phyloP scores from a whole-genome alignment of 345 rosid species.

The Moringa oleifera region DNA sequence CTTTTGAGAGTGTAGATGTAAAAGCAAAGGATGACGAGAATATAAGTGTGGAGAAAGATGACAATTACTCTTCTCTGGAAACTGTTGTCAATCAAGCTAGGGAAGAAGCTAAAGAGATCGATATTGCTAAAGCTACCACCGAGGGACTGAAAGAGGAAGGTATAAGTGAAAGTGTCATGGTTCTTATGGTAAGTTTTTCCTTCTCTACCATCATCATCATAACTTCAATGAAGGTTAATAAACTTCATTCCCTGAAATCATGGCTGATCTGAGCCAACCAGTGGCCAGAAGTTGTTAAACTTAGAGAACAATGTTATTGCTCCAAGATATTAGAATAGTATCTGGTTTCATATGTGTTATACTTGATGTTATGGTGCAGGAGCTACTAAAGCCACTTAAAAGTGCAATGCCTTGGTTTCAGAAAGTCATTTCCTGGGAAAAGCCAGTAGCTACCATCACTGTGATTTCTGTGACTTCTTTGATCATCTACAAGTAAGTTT shows the following conservation, averaged over 20 bases:
- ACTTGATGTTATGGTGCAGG: slow-evolving; percentile 37
- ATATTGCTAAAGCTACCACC: slow-evolving; percentile 60
- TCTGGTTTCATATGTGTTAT: neutral
- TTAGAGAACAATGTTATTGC: too few relatives aligned
- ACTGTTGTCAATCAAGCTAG: slow-evolving; percentile 50
- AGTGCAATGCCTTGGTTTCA: slow-evolving; percentile 34
- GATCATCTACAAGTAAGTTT: slow-evolving; percentile 54
- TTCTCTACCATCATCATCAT: neutral
- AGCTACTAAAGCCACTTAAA: slow-evolving; percentile 58
- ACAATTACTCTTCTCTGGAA: slow-evolving; percentile 31
- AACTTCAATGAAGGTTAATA: too few relatives aligned
- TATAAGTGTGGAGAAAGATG: slow-evolving; percentile 21
- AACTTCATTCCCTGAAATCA: too few relatives aligned
- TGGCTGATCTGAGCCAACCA: too few relatives aligned
- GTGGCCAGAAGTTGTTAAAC: too few relatives aligned
- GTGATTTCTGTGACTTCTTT: slow-evolving; percentile 26
- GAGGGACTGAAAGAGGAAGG: slow-evolving; percentile 74
- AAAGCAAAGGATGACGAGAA: slow-evolving; percentile 25
- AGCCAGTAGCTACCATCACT: slow-evolving; percentile 40
- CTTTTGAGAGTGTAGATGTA: slow-evolving; percentile 24
- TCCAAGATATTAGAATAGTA: too few relatives aligned
- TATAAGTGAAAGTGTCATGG: slow-evolving; percentile 45
- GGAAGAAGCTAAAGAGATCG: slow-evolving; percentile 53
- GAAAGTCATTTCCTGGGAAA: slow-evolving; percentile 53
- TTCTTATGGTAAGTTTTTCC: slow-evolving; percentile 52